Percentiles rank a stretch among this genome's conserved stretches.
Conservation (phyloP, 306 rosid species). For the Trifolium dubium region DNA sequence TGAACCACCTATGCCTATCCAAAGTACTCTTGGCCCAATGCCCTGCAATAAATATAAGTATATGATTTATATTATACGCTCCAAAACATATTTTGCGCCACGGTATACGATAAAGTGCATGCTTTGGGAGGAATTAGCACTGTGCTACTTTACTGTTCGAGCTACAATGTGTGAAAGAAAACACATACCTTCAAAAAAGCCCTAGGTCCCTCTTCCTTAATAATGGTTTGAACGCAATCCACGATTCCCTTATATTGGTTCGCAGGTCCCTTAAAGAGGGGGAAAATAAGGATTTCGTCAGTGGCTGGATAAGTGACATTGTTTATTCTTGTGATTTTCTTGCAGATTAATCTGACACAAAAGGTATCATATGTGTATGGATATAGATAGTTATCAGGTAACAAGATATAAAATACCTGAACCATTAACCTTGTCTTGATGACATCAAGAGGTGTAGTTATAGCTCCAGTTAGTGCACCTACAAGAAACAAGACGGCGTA, state of each 20-base stretch:
- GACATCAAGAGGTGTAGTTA: constrained; percentile 95
- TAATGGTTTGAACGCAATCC: constrained; percentile 91
- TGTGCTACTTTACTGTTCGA: constrained; percentile 17
- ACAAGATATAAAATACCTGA: constrained; percentile 58
- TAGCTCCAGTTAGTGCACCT: constrained; percentile 97
- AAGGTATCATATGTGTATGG: constrained; percentile 5
- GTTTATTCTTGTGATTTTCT: constrained; percentile 32
- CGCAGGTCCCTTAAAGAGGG: constrained; percentile 67
- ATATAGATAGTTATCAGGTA: neutral
- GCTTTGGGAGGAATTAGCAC: constrained; percentile 33
- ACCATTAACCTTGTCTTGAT: constrained; percentile 92
- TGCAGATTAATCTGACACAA: constrained; percentile 19
- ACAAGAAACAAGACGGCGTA: constrained; percentile 30
- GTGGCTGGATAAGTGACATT: constrained; percentile 41
- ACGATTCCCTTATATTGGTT: constrained; percentile 79
- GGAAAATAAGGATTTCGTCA: constrained; percentile 36
- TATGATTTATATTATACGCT: constrained; percentile 12
- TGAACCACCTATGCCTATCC: constrained; percentile 90
- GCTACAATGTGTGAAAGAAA: constrained; percentile 28
- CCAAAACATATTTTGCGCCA: constrained; percentile 12
- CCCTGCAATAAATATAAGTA: constrained; percentile 53
- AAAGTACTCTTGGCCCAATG: constrained; percentile 75
- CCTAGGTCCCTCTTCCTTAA: constrained; percentile 87
- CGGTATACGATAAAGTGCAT: constrained; percentile 7
- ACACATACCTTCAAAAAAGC: constrained; percentile 77